Evolutionary conservation across 306 rosid species (phyloP).

Genomic region (Trifolium dubium): DNA sequence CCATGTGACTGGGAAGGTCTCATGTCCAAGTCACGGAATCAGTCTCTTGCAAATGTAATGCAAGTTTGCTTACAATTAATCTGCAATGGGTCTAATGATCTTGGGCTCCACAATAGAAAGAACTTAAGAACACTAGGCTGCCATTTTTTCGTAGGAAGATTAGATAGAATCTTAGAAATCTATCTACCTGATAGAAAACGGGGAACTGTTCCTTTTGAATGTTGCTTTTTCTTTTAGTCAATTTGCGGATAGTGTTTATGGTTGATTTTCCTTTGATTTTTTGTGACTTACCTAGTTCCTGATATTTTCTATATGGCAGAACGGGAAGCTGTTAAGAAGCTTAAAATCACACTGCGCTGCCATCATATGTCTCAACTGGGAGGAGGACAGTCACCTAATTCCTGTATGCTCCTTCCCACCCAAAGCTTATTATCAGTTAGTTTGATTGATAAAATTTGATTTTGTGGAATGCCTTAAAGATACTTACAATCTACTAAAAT

Average conservation of each 20-base stretch:
- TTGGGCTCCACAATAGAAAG: not conserved
- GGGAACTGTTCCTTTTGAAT: slow-evolving; percentile 26
- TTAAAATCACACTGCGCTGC: slow-evolving; percentile 76
- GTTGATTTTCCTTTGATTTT: slow-evolving; percentile 30
- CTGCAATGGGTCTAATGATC: not conserved
- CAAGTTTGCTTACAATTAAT: not conserved
- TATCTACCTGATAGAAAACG: slow-evolving; percentile 20
- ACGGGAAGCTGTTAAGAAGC: slow-evolving; percentile 85
- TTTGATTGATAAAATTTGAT: slow-evolving; percentile 30
- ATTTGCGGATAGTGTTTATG: slow-evolving; percentile 21
- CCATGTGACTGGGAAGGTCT: slow-evolving; percentile 16
- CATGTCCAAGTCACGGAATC: not conserved
- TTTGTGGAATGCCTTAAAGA: slow-evolving; percentile 3
- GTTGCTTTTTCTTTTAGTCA: slow-evolving; percentile 12
- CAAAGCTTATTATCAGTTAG: slow-evolving; percentile 31
- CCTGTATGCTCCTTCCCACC: slow-evolving; percentile 53
- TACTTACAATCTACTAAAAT: slow-evolving; percentile 20
- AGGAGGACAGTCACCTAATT: slow-evolving; percentile 69
- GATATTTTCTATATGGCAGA: slow-evolving; percentile 55
- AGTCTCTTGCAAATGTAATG: slow-evolving; percentile 12
- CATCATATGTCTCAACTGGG: slow-evolving; percentile 88
- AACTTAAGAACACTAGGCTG: not conserved
- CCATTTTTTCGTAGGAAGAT: slow-evolving; percentile 16
- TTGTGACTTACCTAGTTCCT: slow-evolving; percentile 37
- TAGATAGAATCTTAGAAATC: slow-evolving; percentile 19